Conservation (phyloP, 2,329 filamentous ascomycete species). For the Exophiala alcalophila region DNA sequence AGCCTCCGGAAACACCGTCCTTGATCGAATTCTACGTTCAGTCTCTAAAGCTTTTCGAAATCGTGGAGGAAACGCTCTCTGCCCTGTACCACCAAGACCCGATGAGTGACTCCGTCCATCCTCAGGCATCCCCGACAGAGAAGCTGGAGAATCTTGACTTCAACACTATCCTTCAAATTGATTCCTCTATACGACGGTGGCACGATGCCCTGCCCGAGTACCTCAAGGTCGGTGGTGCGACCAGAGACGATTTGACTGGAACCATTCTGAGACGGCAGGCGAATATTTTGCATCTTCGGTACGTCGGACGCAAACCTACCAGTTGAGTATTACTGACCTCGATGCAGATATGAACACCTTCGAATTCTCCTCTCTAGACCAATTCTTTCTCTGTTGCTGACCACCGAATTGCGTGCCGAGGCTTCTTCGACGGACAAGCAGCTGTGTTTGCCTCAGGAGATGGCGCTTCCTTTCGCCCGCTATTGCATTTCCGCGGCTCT, state of each 20-base stretch:
- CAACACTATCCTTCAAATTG: constrained; percentile 1
- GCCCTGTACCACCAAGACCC: constrained; percentile 1
- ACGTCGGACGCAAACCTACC: too few species aligned
- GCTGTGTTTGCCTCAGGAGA: not conserved
- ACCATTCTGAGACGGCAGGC: not conserved
- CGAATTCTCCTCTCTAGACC: constrained; percentile 1
- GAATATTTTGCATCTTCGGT: constrained; percentile 2
- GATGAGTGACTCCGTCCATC: too few species aligned
- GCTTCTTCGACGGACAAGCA: not conserved
- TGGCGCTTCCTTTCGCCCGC: not conserved
- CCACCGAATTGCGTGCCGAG: not conserved
- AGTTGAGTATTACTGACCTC: too few species aligned
- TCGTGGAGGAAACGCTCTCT: constrained; percentile 2
- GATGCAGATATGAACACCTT: not conserved
- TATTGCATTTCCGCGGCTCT: not conserved
- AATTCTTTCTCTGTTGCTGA: not conserved
- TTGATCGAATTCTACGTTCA: constrained; percentile 3
- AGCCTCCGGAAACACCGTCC: not conserved
- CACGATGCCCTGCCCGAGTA: not conserved
- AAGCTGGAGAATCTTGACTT: constrained; percentile 3
- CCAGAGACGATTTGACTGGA: too few species aligned
- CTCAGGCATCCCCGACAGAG: not conserved
- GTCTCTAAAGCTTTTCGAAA: constrained; percentile 1
- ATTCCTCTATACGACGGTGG: not conserved
- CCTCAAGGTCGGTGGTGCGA: not conserved